Base-by-base conservation (phyloP, 1,284 basidiomycete genomes). In the Fomitopsis pinicola region DNA sequence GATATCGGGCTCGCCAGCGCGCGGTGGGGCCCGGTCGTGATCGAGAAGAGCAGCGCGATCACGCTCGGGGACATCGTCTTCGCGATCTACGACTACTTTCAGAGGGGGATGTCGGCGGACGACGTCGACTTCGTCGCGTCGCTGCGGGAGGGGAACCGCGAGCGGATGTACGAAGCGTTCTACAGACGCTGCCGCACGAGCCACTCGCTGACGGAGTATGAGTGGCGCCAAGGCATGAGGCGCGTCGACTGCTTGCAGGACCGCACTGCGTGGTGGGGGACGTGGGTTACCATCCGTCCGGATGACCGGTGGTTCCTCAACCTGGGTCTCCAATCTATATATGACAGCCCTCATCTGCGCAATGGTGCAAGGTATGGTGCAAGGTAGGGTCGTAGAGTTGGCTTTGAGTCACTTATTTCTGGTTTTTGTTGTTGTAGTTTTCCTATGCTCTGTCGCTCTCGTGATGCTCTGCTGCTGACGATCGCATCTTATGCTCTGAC, bases 221-320 rank as follows among this genome's bases (percentile, higher is more conserved):
- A 76, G 46, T 63, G 68, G 35, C 60, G 33, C 55, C 71, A 76
- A 45, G 79, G 78, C 0, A 67, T 76, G 53, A 72, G 69, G 56
- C 69, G 79, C 42, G 71, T 73, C 33, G 78, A 79, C 62, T 73
- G 71, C 59, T 67, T 79, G 40, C 75, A 73, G 1, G 71, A 73
- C 55, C 57, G 66, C 19, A 72, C 63, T 55, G 55, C 66, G 40
- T 79, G 70, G 67, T 74, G 73, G 72, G 78, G 77, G 3, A 48
- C 73, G 60, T 75, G 72, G 75, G 65, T 74, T 40, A 64, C 72
- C 33, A 66, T 69, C 60, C 66, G 67, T 12, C 52, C 62, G 0
- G 65, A 72, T 57, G 57, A 63, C 55, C 68, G 62, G 8, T 79
- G 75, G 74, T 68, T 69, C 61, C 62, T 79, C 40, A 74, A 78